These are phyloP conservation scores for Cytospora chrysosperma DNA, from an alignment of 2,329 filamentous ascomycete species.

Conservation along the genomic window DNA sequence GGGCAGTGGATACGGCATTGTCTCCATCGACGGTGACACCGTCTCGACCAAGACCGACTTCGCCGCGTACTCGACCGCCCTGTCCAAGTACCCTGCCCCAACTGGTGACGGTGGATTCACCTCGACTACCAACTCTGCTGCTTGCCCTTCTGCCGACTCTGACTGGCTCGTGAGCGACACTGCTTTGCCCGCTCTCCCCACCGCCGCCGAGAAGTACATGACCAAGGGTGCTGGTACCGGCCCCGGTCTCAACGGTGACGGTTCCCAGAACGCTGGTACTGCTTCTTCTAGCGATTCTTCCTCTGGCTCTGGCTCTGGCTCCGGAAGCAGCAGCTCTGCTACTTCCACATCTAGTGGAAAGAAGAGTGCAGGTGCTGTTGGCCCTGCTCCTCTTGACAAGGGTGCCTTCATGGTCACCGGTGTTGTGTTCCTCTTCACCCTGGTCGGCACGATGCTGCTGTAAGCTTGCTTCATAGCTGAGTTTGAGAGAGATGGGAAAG, in stretches of 20 bases:
- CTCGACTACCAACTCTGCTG: constrained; percentile 44
- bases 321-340: constrained; percentile 33
- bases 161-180: constrained; percentile 53
- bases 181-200: constrained; percentile 52
- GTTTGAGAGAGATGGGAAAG: neutral
- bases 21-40: constrained; percentile 56
- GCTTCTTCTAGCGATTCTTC: constrained; percentile 45
- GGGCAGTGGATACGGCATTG: constrained; percentile 76
- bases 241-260: constrained; percentile 51
- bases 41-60: constrained; percentile 65
- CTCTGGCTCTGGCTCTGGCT: constrained; percentile 40
- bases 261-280: constrained; percentile 53
- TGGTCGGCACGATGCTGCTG: constrained; percentile 41
- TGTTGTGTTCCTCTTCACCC: constrained; percentile 36
- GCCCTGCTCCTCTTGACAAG: constrained; percentile 38
- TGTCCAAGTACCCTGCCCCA: constrained; percentile 50
- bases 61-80: constrained; percentile 48
- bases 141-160: constrained; percentile 50
- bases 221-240: constrained; percentile 52
- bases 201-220: constrained; percentile 52
- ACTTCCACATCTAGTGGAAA: constrained; percentile 16
- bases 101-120: constrained; percentile 50
- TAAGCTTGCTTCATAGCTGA: constrained; percentile 27
- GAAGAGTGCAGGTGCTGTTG: constrained; percentile 37
- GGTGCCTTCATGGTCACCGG: constrained; percentile 37